Evolutionary conservation across 331 rosid species (phyloP).

Genomic region (Acacia concinna): DNA sequence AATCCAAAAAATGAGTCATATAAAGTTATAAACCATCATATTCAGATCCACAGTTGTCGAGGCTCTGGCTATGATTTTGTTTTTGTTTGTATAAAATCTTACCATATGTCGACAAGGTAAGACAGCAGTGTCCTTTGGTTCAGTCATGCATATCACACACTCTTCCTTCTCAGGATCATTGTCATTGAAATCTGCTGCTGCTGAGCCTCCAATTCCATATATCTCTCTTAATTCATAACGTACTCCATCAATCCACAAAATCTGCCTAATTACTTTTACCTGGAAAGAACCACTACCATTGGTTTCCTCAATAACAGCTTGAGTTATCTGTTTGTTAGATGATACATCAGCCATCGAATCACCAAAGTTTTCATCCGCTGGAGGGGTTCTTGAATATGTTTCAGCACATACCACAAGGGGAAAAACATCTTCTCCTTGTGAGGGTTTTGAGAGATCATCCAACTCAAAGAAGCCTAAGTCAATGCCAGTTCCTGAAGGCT

Average conservation of each 20-base stretch:
- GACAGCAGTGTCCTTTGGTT: conserved; percentile 84
- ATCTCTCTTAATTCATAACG: conserved; percentile 86
- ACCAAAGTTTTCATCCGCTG: conserved; percentile 38
- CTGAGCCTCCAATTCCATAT: conserved; percentile 75
- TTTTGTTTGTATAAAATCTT: conserved; percentile 30
- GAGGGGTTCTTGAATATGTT: conserved; percentile 44
- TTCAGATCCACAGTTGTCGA: not conserved
- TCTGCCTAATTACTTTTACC: conserved; percentile 74
- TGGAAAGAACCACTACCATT: conserved; percentile 45
- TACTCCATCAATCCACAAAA: conserved; percentile 76
- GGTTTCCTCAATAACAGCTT: conserved; percentile 72
- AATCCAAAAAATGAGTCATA: not conserved
- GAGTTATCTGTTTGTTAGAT: conserved; percentile 74
- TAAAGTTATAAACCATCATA: not conserved
- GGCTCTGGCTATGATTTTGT: not conserved
- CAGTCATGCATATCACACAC: conserved; percentile 93
- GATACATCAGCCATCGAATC: conserved; percentile 46
- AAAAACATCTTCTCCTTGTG: conserved; percentile 68
- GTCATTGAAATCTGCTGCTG: conserved; percentile 55
- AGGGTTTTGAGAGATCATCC: conserved; percentile 87
- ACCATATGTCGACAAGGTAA: conserved; percentile 96
- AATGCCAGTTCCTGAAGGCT: conserved; percentile 82
- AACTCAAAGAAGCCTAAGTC: conserved; percentile 81
- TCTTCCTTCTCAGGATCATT: conserved; percentile 64
- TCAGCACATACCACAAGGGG: conserved; percentile 85